Evolutionary conservation across 768 basidiomycete genomes (phyloP).

Genomic region (Ramaria sp.): DNA sequence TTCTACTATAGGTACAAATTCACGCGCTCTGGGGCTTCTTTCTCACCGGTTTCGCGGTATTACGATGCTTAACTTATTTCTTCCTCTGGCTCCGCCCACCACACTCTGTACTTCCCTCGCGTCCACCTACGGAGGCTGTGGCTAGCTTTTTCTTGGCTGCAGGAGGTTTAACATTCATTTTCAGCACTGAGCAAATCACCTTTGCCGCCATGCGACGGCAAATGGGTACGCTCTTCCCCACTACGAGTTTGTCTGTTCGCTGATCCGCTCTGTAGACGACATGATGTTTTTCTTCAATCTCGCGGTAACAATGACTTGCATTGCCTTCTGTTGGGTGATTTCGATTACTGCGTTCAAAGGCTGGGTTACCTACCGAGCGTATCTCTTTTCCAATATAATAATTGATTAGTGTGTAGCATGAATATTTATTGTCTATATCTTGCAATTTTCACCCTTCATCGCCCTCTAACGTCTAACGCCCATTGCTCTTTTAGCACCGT

Average conservation of each 20-base stretch:
- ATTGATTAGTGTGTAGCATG: slow-evolving; percentile 19
- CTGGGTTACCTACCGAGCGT: slow-evolving; percentile 47
- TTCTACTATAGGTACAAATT: slow-evolving; percentile 56
- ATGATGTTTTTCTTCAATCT: slow-evolving; percentile 81
- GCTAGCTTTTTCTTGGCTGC: slow-evolving; percentile 80
- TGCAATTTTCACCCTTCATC: background rate
- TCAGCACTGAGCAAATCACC: slow-evolving; percentile 83
- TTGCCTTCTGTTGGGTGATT: slow-evolving; percentile 80
- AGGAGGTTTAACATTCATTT: slow-evolving; percentile 84
- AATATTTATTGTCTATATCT: background rate
- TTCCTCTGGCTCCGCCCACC: slow-evolving; percentile 88
- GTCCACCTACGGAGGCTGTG: slow-evolving; percentile 88
- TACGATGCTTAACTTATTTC: slow-evolving; percentile 86
- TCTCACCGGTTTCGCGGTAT: slow-evolving; percentile 63
- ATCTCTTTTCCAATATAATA: slow-evolving; percentile 11
- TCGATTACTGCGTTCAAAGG: slow-evolving; percentile 72
- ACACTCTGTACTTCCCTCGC: slow-evolving; percentile 73
- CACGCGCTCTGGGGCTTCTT: slow-evolving; percentile 88
- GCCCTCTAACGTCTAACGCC: too few relatives aligned
- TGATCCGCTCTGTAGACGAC: slow-evolving; percentile 38
- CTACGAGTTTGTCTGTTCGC: background rate
- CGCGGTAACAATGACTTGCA: slow-evolving; percentile 76
- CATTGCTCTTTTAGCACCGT: too few relatives aligned
- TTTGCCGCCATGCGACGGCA: slow-evolving; percentile 87
- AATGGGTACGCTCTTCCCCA: slow-evolving; percentile 46